Base-by-base conservation (phyloP, 148 eudicot species). In the Rhododendron mucronatum region DNA sequence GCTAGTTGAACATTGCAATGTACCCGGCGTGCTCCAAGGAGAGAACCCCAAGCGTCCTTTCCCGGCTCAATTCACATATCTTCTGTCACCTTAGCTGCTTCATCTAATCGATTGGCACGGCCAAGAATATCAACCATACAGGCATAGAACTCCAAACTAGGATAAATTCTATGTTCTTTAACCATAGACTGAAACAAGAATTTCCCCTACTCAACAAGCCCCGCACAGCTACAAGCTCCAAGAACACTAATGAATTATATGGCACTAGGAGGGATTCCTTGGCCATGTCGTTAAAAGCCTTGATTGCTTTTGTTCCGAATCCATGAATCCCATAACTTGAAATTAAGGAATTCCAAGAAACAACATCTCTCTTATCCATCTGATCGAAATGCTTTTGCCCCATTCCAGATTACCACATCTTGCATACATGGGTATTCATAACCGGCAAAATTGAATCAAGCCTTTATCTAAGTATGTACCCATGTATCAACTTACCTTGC, bases 61-160 rank as follows among this genome's bases (percentile, higher is more conserved):
- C 98, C 98, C 1, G 98, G 99, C 80, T 95, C 98, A 45, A 90
- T 89, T 55, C 86, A 84, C 95, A 97, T 94, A 82, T 91, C 91
- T 69, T 92, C 90, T 84, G 95, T 92, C 69, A 95, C 65, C 57
- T 88, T 88, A 67, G 91, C 92, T 37, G 99, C 99, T 90, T 97
- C 98, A 39, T 90, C 91, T 84, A 97, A 88, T 76, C 75, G 89
- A 86, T 97, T 95, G 48, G 99, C 99, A 83, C 98, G 95, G 28
- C 99, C 99, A 50, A 95, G 92, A 87, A 95, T 90, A 91, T 97
- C 99, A 74, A 97, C 98, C 92, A 97, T 90, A 78, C 93, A 94
- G 50, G 98, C 99, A 88, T 95, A 97, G 80, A 95, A 98, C 88
- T 94, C 99, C 80, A 88, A 91, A 77, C 86, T 89, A 15, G 98